phyloP scores from a whole-genome alignment of 805 yeast genomes.

The Candida railenensis region DNA sequence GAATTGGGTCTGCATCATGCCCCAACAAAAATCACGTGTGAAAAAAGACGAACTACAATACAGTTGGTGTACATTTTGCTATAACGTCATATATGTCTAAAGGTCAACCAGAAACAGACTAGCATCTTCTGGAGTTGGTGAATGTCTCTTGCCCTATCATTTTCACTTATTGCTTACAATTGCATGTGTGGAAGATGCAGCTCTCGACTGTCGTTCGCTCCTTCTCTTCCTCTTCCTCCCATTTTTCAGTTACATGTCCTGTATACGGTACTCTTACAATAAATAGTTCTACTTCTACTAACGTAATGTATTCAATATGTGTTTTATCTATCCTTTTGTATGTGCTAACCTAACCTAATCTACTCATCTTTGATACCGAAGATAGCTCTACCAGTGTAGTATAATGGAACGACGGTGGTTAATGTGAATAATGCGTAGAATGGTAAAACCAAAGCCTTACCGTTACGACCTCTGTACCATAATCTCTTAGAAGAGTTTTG shows the following conservation, averaged over 20 bases:
- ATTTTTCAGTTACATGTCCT: background rate
- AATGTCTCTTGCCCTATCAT: too few relatives aligned
- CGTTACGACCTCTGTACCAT: slow-evolving; percentile 47
- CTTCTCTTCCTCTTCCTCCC: background rate
- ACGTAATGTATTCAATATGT: background rate
- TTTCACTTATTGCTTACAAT: too few relatives aligned
- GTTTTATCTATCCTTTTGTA: background rate
- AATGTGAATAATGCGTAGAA: slow-evolving; percentile 73
- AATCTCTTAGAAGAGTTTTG: slow-evolving; percentile 41
- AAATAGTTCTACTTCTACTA: too few relatives aligned
- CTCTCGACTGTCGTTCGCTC: too few relatives aligned
- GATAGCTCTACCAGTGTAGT: slow-evolving; percentile 70
- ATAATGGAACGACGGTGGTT: slow-evolving; percentile 63
- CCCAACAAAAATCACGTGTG: slow-evolving; percentile 5
- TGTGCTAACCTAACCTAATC: slow-evolving; percentile 1
- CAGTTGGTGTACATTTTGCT: background rate
- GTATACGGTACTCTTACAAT: too few relatives aligned
- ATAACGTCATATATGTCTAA: too few relatives aligned
- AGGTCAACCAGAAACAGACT: too few relatives aligned
- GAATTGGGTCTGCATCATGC: background rate
- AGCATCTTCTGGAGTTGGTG: too few relatives aligned
- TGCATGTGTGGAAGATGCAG: too few relatives aligned
- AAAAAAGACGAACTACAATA: background rate
- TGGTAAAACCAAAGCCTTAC: slow-evolving; percentile 73
- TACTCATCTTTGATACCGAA: slow-evolving; percentile 58